Percentiles rank a stretch among this genome's conserved stretches.
phyloP scores from a whole-genome alignment of 257 asterid species.

The Hygrophila difformis region DNA sequence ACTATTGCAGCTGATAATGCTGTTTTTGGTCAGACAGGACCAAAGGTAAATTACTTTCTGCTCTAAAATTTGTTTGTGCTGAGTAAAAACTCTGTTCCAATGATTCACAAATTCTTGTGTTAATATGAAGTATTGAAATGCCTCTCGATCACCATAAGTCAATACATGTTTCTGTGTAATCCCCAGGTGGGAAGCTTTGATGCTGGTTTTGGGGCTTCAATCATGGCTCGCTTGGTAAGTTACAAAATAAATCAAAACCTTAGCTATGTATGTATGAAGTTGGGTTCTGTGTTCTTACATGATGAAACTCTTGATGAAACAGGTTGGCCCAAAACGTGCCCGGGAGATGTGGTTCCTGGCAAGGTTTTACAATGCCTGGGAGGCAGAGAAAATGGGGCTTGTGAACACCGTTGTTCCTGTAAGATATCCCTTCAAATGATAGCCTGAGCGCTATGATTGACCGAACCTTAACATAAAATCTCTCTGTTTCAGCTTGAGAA shows the following conservation, averaged over 20 bases:
- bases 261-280: neutral
- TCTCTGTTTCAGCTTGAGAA: slow-evolving; percentile 18
- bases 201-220: slow-evolving; percentile 94
- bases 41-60: slow-evolving; percentile 40
- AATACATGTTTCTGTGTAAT: slow-evolving; percentile 2
- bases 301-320: neutral
- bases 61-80: neutral
- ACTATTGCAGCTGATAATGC: slow-evolving; percentile 96
- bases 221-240: slow-evolving; percentile 83
- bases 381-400: slow-evolving; percentile 97
- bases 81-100: too few species aligned
- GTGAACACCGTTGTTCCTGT: slow-evolving; percentile 85
- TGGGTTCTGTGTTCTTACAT: neutral
- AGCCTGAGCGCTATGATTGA: slow-evolving; percentile 20
- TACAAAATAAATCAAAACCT: neutral
- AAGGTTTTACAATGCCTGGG: slow-evolving; percentile 69
- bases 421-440: slow-evolving; percentile 15
- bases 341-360: slow-evolving; percentile 91
- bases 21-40: slow-evolving; percentile 94
- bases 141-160: too few species aligned
- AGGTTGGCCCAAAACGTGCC: slow-evolving; percentile 92
- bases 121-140: too few species aligned
- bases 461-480: slow-evolving; percentile 8
- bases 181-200: slow-evolving; percentile 96
- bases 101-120: neutral